These are phyloP conservation scores for Chernovozyma aurita DNA, from an alignment of 1,139 yeast species.

Conservation along the genomic window DNA sequence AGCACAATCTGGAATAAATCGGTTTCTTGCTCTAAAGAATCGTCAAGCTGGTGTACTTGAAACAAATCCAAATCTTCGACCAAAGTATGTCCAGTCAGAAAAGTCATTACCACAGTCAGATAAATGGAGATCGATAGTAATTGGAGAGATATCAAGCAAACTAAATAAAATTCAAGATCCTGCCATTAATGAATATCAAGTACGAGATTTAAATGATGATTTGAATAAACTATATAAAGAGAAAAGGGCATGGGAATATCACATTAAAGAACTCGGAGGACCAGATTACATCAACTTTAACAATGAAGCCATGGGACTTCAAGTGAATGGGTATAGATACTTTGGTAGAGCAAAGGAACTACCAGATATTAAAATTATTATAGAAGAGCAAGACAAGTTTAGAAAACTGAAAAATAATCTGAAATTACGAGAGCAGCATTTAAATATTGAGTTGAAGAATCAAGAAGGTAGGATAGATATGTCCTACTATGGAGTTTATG, in stretches of 20 bases:
- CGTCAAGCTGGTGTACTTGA: slow-evolving; percentile 59
- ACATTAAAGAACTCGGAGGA: slow-evolving; percentile 66
- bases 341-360: slow-evolving; percentile 82
- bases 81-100: slow-evolving; percentile 54
- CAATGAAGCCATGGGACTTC: slow-evolving; percentile 19
- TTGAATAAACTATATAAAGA: slow-evolving; percentile 67
- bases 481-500: slow-evolving; percentile 45
- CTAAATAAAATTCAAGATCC: slow-evolving; percentile 64
- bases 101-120: slow-evolving; percentile 64
- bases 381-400: slow-evolving; percentile 32
- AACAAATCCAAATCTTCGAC: slow-evolving; percentile 55
- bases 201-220: slow-evolving; percentile 74
- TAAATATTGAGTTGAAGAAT: slow-evolving; percentile 11
- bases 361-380: slow-evolving; percentile 62
- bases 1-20: slow-evolving; percentile 64
- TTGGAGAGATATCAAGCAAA: slow-evolving; percentile 60
- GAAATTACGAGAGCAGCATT: slow-evolving; percentile 13
- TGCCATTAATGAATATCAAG: slow-evolving; percentile 51
- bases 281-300: slow-evolving; percentile 48
- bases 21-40: slow-evolving; percentile 60
- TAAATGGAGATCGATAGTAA: slow-evolving; percentile 64
- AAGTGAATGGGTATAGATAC: slow-evolving; percentile 57
- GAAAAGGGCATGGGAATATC: slow-evolving; percentile 73
- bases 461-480: slow-evolving; percentile 16
- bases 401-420: slow-evolving; percentile 6